phyloP scores from a whole-genome alignment of 805 yeast genomes.

The Wickerhamomyces hampshirensis region DNA sequence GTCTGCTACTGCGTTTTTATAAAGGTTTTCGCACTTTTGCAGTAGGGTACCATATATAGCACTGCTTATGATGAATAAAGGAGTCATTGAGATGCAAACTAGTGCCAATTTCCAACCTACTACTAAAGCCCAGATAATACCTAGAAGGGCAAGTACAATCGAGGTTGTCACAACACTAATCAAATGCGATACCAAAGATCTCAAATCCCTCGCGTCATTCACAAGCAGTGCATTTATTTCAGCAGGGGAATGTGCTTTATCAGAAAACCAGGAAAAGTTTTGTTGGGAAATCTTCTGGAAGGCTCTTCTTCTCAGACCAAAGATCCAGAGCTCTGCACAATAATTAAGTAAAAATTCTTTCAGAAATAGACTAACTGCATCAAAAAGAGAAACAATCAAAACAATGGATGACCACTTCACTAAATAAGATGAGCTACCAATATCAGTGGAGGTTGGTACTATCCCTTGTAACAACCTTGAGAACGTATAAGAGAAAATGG shows the following conservation, averaged over 20 bases:
- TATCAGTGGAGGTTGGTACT: slow-evolving; percentile 39
- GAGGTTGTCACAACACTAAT: slow-evolving; percentile 51
- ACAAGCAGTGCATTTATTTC: slow-evolving; percentile 62
- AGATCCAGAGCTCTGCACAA: slow-evolving; percentile 67
- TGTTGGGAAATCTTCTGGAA: slow-evolving; percentile 48
- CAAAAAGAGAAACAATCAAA: slow-evolving; percentile 54
- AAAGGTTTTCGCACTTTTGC: slow-evolving; percentile 51
- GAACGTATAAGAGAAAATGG: slow-evolving; percentile 74
- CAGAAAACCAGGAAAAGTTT: slow-evolving; percentile 48
- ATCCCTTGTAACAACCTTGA: slow-evolving; percentile 65
- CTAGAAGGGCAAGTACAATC: slow-evolving; percentile 48
- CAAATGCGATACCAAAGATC: slow-evolving; percentile 60
- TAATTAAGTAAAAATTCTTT: slow-evolving; percentile 47
- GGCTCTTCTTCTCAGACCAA: slow-evolving; percentile 42
- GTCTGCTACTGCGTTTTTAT: slow-evolving; percentile 50
- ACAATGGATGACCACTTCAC: slow-evolving; percentile 67
- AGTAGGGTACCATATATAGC: slow-evolving; percentile 46
- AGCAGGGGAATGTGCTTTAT: slow-evolving; percentile 36
- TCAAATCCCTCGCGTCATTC: slow-evolving; percentile 78
- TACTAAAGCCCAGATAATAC: slow-evolving; percentile 72
- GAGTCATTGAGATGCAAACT: slow-evolving; percentile 75
- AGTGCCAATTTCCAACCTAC: slow-evolving; percentile 85
- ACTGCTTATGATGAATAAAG: slow-evolving; percentile 52
- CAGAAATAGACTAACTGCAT: slow-evolving; percentile 52
- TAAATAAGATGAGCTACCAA: slow-evolving; percentile 30